Conservation (phyloP, 192 early-diverging fungal species). For the Coemansia sp. region DNA sequence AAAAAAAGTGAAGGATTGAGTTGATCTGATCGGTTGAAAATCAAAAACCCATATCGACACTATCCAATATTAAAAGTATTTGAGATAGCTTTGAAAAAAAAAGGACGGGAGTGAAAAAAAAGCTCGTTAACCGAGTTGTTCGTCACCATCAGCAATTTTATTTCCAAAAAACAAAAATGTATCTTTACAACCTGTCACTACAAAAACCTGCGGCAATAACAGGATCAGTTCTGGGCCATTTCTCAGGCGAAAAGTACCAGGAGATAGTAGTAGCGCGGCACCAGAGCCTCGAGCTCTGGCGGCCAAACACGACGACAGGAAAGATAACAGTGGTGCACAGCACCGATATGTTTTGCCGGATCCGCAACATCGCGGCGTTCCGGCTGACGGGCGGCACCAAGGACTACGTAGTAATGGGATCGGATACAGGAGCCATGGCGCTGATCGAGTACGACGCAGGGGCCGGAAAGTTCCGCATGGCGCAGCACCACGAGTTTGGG, state of each 20-base stretch:
- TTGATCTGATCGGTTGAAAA: no score
- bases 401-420: conserved; percentile 88
- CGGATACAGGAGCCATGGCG: conserved; percentile 86
- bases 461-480: conserved; percentile 71
- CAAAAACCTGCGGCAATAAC: conserved; percentile 78
- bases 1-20: neutral
- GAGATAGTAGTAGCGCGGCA: conserved; percentile 76
- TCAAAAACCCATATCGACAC: no score
- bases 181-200: conserved; percentile 88
- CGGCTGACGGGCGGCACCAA: conserved; percentile 84
- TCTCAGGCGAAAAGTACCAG: conserved; percentile 86
- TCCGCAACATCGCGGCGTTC: conserved; percentile 81
- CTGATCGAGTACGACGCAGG: conserved; percentile 85
- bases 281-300: conserved; percentile 77
- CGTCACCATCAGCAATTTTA: no score
- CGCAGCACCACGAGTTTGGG: conserved; percentile 93
- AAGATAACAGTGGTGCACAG: conserved; percentile 72
- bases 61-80: no score
- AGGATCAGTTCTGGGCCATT: conserved; percentile 83
- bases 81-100: no score
- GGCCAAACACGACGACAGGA: conserved; percentile 74
- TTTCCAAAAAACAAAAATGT: conserved; percentile 13
- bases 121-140: no score
- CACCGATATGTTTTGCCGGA: conserved; percentile 80
- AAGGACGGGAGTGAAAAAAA: no score